Evolutionary conservation across 768 basidiomycete genomes (phyloP).

Genomic region (Russula olivacea): DNA sequence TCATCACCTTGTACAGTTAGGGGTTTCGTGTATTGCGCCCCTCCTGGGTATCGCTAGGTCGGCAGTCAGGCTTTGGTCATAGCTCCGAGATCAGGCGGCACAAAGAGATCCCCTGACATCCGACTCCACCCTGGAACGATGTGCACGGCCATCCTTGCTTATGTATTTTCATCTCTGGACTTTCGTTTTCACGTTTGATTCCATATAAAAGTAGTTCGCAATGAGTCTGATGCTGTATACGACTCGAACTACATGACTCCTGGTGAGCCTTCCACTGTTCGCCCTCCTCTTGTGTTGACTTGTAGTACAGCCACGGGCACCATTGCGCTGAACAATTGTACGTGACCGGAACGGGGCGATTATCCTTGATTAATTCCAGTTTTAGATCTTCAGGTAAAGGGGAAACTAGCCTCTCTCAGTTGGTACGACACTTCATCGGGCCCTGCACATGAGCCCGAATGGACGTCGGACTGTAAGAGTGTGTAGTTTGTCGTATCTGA

Average conservation of each 20-base stretch:
- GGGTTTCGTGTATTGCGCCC: conserved; percentile 10
- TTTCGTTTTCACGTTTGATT: neutral
- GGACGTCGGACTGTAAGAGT: conserved; percentile 59
- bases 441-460: conserved; percentile 38
- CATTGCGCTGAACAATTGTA: conserved; percentile 26
- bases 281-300: conserved; percentile 5
- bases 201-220: conserved; percentile 16
- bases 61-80: conserved; percentile 4
- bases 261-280: conserved; percentile 6
- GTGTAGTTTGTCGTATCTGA: conserved; percentile 4
- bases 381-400: conserved; percentile 37
- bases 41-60: conserved; percentile 11
- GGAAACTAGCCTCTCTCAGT: conserved; percentile 33
- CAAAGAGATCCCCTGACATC: conserved; percentile 9
- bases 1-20: conserved; percentile 14
- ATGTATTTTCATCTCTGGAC: neutral
- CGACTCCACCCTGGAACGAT: conserved; percentile 12
- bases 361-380: conserved; percentile 1
- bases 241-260: conserved; percentile 13
- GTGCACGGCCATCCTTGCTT: conserved; percentile 3
- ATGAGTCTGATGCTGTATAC: neutral
- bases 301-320: conserved; percentile 17
- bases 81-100: conserved; percentile 7
- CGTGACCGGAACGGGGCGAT: neutral
- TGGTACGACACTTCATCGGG: conserved; percentile 41